Base-by-base conservation (phyloP, 768 basidiomycete species). In the Lenzites betulinus region DNA sequence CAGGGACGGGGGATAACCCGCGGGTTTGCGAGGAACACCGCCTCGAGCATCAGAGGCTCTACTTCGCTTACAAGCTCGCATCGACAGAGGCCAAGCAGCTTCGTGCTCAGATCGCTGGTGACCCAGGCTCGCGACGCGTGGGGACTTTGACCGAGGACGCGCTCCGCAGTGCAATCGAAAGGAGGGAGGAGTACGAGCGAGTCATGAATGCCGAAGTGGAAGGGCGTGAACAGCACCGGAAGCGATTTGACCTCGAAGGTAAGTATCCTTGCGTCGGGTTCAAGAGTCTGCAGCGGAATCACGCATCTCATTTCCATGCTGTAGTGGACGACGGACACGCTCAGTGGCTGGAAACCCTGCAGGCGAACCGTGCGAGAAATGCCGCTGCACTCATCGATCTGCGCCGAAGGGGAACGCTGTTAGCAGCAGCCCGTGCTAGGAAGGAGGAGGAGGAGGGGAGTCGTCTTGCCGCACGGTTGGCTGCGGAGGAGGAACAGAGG, bases 251-350 rank as follows among this genome's bases (percentile, higher is more conserved):
- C n/a, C 35, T 20, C 1, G 35, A 51, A 22, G 35, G 51, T 38
- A 15, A 38, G 51, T 9, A 8, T 22, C 3, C 11, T 2, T 15
- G 5, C 23, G 4, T 13, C 22, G 13, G 5, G 35, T 7, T 22
- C 1, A 15, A 5, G 23, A 30, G 5, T n/a, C n/a, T n/a, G 12
- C 20, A 16, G n/a, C 3, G 8, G 16, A 20, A n/a, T 23, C 20
- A 51, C 20, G 4, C 2, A 22, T 8, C 22, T 22, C 6, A 11
- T 11, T 33, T 33, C 30, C 11, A 5, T 33, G 30, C 11, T 33
- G 30, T 12, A 51, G 51, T 20, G 35, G 51, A 51, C 20, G 51
- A 51, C 20, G 51, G 51, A 15, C 51, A 51, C 51, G 51, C 35
- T n/a, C 35, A 38, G 16, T 51, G 51, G 51, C 36, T 38, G 4